Conservation (phyloP, 352 stramenopile genomes). For the Pythium insidiosum region DNA sequence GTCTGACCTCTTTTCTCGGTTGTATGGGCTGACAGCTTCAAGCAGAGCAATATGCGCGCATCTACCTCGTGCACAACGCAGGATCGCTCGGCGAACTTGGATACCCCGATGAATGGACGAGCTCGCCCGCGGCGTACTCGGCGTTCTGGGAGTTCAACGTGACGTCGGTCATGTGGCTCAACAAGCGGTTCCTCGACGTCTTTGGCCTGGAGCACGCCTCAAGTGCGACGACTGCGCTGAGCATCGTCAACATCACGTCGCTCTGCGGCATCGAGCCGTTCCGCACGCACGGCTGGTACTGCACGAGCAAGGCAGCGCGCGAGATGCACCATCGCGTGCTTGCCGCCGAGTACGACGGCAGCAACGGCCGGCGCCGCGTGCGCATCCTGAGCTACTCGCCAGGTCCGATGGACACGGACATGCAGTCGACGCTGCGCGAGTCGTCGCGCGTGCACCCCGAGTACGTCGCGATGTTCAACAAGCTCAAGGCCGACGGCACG, state of each 20-base stretch:
- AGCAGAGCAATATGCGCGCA: constrained; percentile 20
- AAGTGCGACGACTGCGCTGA: constrained; percentile 1
- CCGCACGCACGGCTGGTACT: constrained; percentile 75
- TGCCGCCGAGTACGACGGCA: constrained; percentile 36
- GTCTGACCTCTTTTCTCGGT: too few species aligned
- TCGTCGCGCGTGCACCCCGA: constrained; percentile 26
- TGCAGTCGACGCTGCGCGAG: constrained; percentile 66
- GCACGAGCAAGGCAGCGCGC: constrained; percentile 73
- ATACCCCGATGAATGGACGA: constrained; percentile 41
- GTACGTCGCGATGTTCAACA: constrained; percentile 31
- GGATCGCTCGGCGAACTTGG: constrained; percentile 65
- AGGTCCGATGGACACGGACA: constrained; percentile 83
- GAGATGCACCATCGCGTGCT: constrained; percentile 84
- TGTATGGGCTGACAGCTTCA: too few species aligned
- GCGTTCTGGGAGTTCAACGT: constrained; percentile 81
- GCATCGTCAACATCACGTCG: constrained; percentile 83
- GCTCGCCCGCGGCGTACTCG: constrained; percentile 28
- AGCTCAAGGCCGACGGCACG: constrained; percentile 43
- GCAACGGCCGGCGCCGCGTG: too few species aligned
- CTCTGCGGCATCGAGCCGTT: constrained; percentile 78
- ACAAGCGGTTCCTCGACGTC: constrained; percentile 60
- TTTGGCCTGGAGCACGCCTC: too few species aligned
- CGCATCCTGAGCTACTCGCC: constrained; percentile 82
- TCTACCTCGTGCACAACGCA: constrained; percentile 81
- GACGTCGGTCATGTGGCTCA: constrained; percentile 78